These are phyloP conservation scores for Achlya hypogyna DNA, from an alignment of 352 stramenopile genomes.

Conservation along the genomic window DNA sequence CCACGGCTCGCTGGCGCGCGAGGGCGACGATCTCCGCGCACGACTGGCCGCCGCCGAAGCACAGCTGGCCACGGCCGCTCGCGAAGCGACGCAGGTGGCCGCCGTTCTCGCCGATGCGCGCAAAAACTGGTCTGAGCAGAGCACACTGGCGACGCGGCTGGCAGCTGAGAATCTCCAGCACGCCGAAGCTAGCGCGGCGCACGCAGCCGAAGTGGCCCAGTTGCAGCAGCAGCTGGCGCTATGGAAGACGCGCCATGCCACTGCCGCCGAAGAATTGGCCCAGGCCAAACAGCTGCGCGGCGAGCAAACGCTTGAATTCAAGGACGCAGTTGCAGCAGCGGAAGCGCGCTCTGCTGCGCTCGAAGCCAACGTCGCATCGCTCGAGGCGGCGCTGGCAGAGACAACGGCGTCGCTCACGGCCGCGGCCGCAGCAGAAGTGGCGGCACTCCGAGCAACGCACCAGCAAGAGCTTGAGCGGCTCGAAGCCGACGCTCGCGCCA, in stretches of 20 bases:
- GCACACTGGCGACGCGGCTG: constrained; percentile 64
- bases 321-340: constrained; percentile 30
- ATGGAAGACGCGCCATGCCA: constrained; percentile 25
- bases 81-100: constrained; percentile 33
- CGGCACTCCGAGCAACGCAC: constrained; percentile 28
- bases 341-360: constrained; percentile 28
- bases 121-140: constrained; percentile 74
- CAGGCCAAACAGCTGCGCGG: constrained; percentile 43
- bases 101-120: constrained; percentile 71
- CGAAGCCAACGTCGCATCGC: constrained; percentile 15
- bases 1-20: constrained; percentile 24
- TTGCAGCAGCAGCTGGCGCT: constrained; percentile 30
- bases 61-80: constrained; percentile 17
- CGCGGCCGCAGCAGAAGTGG: constrained; percentile 33
- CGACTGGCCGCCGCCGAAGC: constrained; percentile 38
- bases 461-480: constrained; percentile 44
- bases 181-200: constrained; percentile 2
- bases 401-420: neutral
- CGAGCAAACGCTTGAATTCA: constrained; percentile 40
- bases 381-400: neutral
- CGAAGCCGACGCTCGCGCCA: constrained; percentile 70
- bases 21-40: constrained; percentile 26
- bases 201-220: constrained; percentile 10
- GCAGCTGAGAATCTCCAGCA: constrained; percentile 74
- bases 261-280: constrained; percentile 30